Conservation (phyloP, 495 filamentous ascomycete species). For the Letharia lupina region DNA sequence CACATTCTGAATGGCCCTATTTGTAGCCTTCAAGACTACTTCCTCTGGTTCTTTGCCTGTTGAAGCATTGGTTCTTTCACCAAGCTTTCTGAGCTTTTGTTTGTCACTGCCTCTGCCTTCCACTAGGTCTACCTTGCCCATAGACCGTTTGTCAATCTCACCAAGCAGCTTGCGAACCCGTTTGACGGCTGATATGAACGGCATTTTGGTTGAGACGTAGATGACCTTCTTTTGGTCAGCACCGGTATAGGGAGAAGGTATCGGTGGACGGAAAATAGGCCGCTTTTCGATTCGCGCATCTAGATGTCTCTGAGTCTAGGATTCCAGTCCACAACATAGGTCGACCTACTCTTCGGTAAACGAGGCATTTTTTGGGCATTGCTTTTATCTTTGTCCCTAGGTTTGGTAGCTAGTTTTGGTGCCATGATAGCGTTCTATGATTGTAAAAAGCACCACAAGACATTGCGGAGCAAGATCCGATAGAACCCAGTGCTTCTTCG, state of each 20-base stretch:
- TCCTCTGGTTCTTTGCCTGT: constrained; percentile 38
- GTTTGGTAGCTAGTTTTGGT: not conserved
- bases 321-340: constrained; percentile 22
- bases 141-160: constrained; percentile 53
- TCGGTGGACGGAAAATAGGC: constrained; percentile 61
- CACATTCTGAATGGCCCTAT: constrained; percentile 67
- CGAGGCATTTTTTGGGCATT: constrained; percentile 37
- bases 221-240: constrained; percentile 51
- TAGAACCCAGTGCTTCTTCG: not conserved
- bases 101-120: constrained; percentile 28
- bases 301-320: constrained; percentile 15
- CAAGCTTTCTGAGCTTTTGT: constrained; percentile 23
- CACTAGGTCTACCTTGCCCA: constrained; percentile 34
- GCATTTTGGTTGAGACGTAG: constrained; percentile 67
- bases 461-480: not conserved
- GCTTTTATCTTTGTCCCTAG: not conserved
- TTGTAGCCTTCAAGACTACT: constrained; percentile 70
- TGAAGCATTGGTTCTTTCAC: not conserved
- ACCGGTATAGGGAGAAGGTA: constrained; percentile 49
- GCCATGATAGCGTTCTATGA: constrained; percentile 4
- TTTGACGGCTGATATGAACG: constrained; percentile 75
- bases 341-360: constrained; percentile 38
- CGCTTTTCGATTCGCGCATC: constrained; percentile 52
- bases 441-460: not conserved
- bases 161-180: constrained; percentile 65